phyloP scores from a whole-genome alignment of 2,329 filamentous ascomycete genomes.

The Verruconis gallopava region DNA sequence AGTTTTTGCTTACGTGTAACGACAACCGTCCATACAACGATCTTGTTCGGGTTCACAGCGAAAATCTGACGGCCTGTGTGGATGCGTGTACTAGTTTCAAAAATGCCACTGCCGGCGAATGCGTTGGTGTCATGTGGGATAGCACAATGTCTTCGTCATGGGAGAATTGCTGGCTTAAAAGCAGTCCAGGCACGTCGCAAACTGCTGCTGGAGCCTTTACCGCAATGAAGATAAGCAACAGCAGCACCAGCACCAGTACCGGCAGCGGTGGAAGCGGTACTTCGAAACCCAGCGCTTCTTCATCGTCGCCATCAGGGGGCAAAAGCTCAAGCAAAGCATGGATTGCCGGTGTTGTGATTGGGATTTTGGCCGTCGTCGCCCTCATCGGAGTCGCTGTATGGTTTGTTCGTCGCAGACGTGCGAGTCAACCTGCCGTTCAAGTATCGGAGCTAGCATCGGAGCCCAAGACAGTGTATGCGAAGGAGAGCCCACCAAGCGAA shows the following conservation, averaged over 20 bases:
- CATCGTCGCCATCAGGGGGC: not conserved
- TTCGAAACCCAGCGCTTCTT: not conserved
- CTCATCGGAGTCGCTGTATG: not conserved
- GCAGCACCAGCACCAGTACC: not conserved
- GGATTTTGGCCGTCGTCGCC: not conserved
- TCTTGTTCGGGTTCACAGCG: not conserved
- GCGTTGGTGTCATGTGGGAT: not conserved
- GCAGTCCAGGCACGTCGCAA: not conserved
- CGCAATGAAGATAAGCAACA: not conserved
- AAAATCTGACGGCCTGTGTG: not conserved
- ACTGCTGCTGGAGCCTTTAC: not conserved
- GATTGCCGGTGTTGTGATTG: conserved; percentile 1
- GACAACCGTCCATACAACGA: conserved; percentile 2
- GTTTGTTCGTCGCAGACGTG: not conserved
- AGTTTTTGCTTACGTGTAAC: not conserved
- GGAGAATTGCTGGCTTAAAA: not conserved
- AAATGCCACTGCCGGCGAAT: not conserved
- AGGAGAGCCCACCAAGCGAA: not conserved
- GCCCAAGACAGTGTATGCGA: not conserved
- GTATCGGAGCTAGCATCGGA: not conserved
- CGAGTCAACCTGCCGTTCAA: not conserved
- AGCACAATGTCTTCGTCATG: not conserved
- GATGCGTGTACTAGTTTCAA: not conserved
- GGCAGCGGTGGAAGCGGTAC: not conserved
- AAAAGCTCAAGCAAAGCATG: not conserved